Evolutionary conservation across 2,329 filamentous ascomycete species (phyloP).

Genomic region (Fusarium buharicum): DNA sequence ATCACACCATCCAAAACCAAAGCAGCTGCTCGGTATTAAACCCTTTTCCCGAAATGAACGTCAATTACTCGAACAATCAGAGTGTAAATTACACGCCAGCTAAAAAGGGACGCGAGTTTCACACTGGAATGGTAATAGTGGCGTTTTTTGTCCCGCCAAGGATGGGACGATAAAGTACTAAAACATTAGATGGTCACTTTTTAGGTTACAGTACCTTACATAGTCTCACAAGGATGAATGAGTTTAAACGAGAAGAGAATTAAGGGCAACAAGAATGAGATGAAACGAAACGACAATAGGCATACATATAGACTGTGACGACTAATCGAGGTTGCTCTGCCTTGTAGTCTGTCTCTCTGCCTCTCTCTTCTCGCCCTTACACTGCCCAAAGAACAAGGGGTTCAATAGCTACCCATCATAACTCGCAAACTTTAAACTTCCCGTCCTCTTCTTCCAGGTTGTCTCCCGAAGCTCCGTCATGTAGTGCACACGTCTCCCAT

Average conservation of each 20-base stretch:
- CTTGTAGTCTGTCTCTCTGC: background rate
- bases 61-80: slow-evolving; percentile 16
- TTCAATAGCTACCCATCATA: background rate
- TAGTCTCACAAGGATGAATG: background rate
- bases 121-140: slow-evolving; percentile 32
- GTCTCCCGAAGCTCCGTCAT: too few relatives aligned
- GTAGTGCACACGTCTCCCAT: background rate
- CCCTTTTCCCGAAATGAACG: slow-evolving; percentile 4
- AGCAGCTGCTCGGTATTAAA: slow-evolving; percentile 2
- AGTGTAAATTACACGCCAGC: slow-evolving; percentile 29
- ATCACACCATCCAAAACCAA: slow-evolving; percentile 1
- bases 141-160: slow-evolving; percentile 6
- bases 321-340: too few relatives aligned
- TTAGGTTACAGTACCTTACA: too few relatives aligned
- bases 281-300: slow-evolving; percentile 24
- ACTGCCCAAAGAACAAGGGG: background rate
- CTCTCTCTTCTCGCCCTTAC: background rate
- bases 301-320: too few relatives aligned
- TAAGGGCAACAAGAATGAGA: background rate
- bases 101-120: slow-evolving; percentile 13
- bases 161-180: slow-evolving; percentile 6
- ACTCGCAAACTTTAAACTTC: slow-evolving; percentile 6
- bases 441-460: background rate
- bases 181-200: background rate
- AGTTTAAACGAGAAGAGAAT: background rate